Conservation (phyloP, 2,329 filamentous ascomycete species). For the Knoxdaviesia proteae region DNA sequence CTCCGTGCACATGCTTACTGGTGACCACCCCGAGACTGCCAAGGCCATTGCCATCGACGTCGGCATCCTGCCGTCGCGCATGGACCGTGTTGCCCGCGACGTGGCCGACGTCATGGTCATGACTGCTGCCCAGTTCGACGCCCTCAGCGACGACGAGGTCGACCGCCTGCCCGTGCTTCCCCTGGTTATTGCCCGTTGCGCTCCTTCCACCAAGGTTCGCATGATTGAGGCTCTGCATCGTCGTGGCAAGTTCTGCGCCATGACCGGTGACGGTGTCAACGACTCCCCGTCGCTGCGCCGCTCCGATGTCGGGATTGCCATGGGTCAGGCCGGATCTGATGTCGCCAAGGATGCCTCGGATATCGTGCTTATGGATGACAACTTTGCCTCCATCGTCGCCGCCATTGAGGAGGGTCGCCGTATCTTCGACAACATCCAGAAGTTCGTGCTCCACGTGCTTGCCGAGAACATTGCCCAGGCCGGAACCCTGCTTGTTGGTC, state of each 20-base stretch:
- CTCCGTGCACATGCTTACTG: conserved; percentile 47
- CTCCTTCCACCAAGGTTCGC: conserved; percentile 49
- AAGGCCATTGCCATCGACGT: conserved; percentile 40
- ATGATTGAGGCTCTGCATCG: conserved; percentile 57
- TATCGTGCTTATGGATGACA: conserved; percentile 51
- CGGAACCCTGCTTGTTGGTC: conserved; percentile 45
- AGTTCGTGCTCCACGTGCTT: conserved; percentile 50
- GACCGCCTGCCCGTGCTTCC: conserved; percentile 43
- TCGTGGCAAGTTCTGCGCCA: conserved; percentile 42
- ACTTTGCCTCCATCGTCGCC: conserved; percentile 51
- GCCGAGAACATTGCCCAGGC: conserved; percentile 55
- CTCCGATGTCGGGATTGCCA: conserved; percentile 52
- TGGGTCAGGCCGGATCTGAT: conserved; percentile 40
- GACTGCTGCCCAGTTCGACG: conserved; percentile 43
- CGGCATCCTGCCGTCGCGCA: conserved; percentile 31
- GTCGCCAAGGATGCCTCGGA: conserved; percentile 45
- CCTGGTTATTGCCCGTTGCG: conserved; percentile 47
- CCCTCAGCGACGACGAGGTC: conserved; percentile 39
- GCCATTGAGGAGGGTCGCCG: conserved; percentile 51
- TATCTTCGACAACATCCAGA: conserved; percentile 59
- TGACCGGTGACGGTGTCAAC: conserved; percentile 60
- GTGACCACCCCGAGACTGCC: conserved; percentile 43
- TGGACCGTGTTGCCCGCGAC: conserved; percentile 27
- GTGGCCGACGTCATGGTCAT: conserved; percentile 38
- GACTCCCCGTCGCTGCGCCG: conserved; percentile 50